phyloP scores from a whole-genome alignment of 805 yeast genomes.

The Yarrowia osloensis region DNA sequence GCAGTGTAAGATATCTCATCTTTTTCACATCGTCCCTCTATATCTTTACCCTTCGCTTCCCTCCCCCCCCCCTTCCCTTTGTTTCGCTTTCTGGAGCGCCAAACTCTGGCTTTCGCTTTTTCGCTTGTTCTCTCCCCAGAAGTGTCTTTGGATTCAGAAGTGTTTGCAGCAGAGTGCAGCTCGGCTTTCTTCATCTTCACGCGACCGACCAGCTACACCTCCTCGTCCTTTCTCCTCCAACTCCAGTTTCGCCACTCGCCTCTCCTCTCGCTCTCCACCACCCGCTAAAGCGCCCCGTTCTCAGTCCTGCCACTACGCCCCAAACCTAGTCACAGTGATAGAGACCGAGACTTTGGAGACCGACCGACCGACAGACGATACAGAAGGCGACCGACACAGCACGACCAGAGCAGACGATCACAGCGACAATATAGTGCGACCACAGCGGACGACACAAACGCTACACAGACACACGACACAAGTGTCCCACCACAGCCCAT shows the following conservation, averaged over 20 bases:
- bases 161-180: constrained; percentile 7
- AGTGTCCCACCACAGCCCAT: background rate
- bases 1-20: too few relatives aligned
- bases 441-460: background rate
- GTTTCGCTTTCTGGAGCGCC: constrained; percentile 1
- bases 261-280: background rate
- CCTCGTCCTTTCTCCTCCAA: background rate
- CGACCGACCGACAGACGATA: too few relatives aligned
- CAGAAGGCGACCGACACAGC: too few relatives aligned
- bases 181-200: constrained; percentile 16
- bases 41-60: background rate
- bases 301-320: background rate
- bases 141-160: background rate
- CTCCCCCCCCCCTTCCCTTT: background rate
- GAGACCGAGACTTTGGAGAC: too few relatives aligned
- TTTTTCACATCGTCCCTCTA: too few relatives aligned
- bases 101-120: constrained; percentile 2
- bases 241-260: background rate
- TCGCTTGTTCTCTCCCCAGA: constrained; percentile 11
- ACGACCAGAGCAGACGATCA: background rate
- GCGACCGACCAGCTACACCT: background rate
- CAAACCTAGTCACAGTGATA: background rate
- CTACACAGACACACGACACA: background rate
- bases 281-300: background rate
- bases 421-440: too few relatives aligned